These are phyloP conservation scores for Tolypocladium guangdongense DNA, from an alignment of 2,329 filamentous ascomycete species.

Conservation along the genomic window DNA sequence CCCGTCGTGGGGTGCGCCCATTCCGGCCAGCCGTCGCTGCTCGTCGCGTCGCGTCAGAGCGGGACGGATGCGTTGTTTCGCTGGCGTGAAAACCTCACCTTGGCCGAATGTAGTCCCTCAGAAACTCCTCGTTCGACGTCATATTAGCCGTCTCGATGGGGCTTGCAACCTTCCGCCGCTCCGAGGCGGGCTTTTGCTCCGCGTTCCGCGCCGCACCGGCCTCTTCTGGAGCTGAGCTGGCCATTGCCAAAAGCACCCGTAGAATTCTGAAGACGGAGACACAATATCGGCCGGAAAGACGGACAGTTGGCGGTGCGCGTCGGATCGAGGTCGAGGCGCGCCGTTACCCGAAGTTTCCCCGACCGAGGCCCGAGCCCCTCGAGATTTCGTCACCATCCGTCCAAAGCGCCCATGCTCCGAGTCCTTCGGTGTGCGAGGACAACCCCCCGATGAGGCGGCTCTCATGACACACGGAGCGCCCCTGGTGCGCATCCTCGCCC, in stretches of 20 bases:
- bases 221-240: not conserved
- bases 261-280: not conserved
- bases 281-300: not conserved
- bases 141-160: slow-evolving; percentile 38
- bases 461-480: slow-evolving; percentile 14
- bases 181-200: not conserved
- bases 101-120: slow-evolving; percentile 34
- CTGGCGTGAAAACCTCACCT: slow-evolving; percentile 22
- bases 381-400: not conserved
- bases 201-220: not conserved
- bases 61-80: too few species aligned
- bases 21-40: slow-evolving; percentile 15
- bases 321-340: not conserved
- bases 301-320: not conserved
- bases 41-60: not conserved
- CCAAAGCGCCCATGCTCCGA: not conserved
- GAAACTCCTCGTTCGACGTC: slow-evolving; percentile 36
- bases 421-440: not conserved
- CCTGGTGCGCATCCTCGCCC: slow-evolving; percentile 15
- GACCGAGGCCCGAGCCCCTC: slow-evolving; percentile 1
- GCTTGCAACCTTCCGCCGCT: slow-evolving; percentile 8
- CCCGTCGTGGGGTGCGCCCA: slow-evolving; percentile 42
- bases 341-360: slow-evolving; percentile 9
- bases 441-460: slow-evolving; percentile 8
- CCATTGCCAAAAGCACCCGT: not conserved